Conservation (phyloP, 2,329 filamentous ascomycete species). For the Microdochium bolleyi region DNA sequence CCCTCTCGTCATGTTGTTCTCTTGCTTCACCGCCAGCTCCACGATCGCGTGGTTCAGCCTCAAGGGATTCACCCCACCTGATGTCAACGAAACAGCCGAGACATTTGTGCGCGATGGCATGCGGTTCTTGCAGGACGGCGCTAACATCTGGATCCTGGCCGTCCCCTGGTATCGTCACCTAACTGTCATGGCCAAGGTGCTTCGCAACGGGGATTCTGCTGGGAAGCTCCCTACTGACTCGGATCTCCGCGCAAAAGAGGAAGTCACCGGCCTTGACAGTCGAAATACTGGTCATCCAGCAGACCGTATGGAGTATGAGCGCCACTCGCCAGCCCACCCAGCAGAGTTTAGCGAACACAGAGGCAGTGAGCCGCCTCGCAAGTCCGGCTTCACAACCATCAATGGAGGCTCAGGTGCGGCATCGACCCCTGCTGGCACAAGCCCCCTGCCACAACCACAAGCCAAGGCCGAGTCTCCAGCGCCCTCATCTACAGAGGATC, state of each 20-base stretch:
- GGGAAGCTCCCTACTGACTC: slow-evolving; percentile 18
- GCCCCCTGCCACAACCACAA: slow-evolving; percentile 30
- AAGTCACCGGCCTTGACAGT: slow-evolving; percentile 45
- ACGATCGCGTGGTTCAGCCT: slow-evolving; percentile 56
- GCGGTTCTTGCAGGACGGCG: slow-evolving; percentile 50
- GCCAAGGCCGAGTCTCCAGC: slow-evolving; percentile 27
- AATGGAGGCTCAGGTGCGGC: slow-evolving; percentile 46
- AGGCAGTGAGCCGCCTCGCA: slow-evolving; percentile 46
- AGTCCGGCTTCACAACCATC: slow-evolving; percentile 49
- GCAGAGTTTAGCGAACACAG: slow-evolving; percentile 32
- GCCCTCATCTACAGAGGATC: slow-evolving; percentile 10
- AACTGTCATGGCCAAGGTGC: slow-evolving; percentile 52
- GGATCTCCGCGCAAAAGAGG: slow-evolving; percentile 40
- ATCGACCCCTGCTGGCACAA: slow-evolving; percentile 37
- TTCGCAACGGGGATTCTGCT: slow-evolving; percentile 41
- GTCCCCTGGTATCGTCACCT: slow-evolving; percentile 52
- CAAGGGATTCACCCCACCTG: slow-evolving; percentile 48
- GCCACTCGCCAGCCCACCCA: slow-evolving; percentile 23
- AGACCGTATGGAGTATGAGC: slow-evolving; percentile 52
- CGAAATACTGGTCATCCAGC: slow-evolving; percentile 28
- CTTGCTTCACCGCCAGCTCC: slow-evolving; percentile 52
- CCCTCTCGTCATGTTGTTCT: slow-evolving; percentile 57
- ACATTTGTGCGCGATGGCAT: slow-evolving; percentile 51
- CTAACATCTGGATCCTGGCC: slow-evolving; percentile 52
- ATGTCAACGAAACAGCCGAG: slow-evolving; percentile 47